These are phyloP conservation scores for Alnus rubra DNA, from an alignment of 306 rosid species.

Conservation along the genomic window DNA sequence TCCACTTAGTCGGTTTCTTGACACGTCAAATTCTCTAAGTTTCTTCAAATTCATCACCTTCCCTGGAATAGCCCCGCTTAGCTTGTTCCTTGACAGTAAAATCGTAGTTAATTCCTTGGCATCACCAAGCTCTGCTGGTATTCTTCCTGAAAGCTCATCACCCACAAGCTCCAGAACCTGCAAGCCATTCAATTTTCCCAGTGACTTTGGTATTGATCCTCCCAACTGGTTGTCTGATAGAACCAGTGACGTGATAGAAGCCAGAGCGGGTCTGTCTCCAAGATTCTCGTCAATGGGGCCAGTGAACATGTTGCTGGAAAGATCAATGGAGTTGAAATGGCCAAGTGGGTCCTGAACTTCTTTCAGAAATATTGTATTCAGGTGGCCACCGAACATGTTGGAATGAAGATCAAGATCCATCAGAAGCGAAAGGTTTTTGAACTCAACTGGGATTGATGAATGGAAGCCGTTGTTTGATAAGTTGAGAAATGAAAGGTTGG, in stretches of 20 bases:
- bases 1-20: conserved; percentile 41
- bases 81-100: conserved; percentile 41
- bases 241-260: conserved; percentile 33
- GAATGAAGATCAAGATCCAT: conserved; percentile 58
- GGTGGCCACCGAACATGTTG: conserved; percentile 46
- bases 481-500: conserved; percentile 53
- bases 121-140: conserved; percentile 47
- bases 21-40: conserved; percentile 45
- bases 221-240: conserved; percentile 42
- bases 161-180: conserved; percentile 36
- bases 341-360: conserved; percentile 43
- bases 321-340: conserved; percentile 45
- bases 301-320: conserved; percentile 43
- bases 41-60: conserved; percentile 41
- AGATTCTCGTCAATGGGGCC: conserved; percentile 38
- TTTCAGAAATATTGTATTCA: conserved; percentile 37
- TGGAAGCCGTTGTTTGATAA: conserved; percentile 51
- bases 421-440: conserved; percentile 40
- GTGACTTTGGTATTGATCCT: conserved; percentile 50
- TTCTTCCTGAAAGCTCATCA: conserved; percentile 36
- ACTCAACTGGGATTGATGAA: conserved; percentile 45
- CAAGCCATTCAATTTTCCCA: conserved; percentile 39
- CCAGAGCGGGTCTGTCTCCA: conserved; percentile 41
- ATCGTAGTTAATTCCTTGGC: conserved; percentile 24
- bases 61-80: conserved; percentile 49